A percentile compares a stretch with the other conserved stretches of the same genome.
These are phyloP conservation scores for Boletus subcaerulescens DNA, from an alignment of 768 basidiomycete species.

Conservation along the genomic window DNA sequence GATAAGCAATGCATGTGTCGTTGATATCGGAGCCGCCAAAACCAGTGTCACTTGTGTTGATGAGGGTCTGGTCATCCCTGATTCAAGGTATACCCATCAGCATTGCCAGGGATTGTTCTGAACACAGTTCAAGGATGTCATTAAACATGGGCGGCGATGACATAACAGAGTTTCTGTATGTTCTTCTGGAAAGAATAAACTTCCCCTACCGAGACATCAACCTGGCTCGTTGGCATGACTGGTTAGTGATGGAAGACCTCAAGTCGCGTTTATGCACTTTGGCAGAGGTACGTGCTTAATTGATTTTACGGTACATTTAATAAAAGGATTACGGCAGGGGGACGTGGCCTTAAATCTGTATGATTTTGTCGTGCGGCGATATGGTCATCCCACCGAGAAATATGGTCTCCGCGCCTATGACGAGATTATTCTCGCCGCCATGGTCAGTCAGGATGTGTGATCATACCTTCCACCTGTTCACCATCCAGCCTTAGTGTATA, in stretches of 20 bases:
- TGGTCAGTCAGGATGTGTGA: slow-evolving; percentile 59
- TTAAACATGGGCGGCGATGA: slow-evolving; percentile 93
- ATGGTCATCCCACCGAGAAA: slow-evolving; percentile 76
- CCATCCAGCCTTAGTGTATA: slow-evolving; percentile 56
- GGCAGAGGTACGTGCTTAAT: slow-evolving; percentile 62
- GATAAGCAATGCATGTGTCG: slow-evolving; percentile 91
- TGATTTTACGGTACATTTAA: not conserved
- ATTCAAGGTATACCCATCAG: slow-evolving; percentile 66
- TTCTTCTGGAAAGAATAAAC: slow-evolving; percentile 71
- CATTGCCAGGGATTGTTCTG: slow-evolving; percentile 1
- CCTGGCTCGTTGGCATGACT: slow-evolving; percentile 76
- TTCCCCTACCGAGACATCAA: slow-evolving; percentile 90
- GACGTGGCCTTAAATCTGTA: slow-evolving; percentile 89
- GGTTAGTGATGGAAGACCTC: slow-evolving; percentile 88
- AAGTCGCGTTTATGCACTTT: slow-evolving; percentile 84
- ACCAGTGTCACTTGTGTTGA: slow-evolving; percentile 93
- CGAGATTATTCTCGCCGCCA: slow-evolving; percentile 91
- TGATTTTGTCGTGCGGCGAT: slow-evolving; percentile 82
- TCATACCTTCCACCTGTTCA: not conserved
- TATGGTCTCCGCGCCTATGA: slow-evolving; percentile 91
- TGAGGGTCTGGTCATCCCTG: slow-evolving; percentile 83
- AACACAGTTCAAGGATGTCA: slow-evolving; percentile 50
- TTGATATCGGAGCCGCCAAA: slow-evolving; percentile 85
- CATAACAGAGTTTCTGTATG: slow-evolving; percentile 85
- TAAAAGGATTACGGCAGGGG: slow-evolving; percentile 44